phyloP scores from a whole-genome alignment of 2,329 filamentous ascomycete species.

The Pseudogymnoascus sp. region DNA sequence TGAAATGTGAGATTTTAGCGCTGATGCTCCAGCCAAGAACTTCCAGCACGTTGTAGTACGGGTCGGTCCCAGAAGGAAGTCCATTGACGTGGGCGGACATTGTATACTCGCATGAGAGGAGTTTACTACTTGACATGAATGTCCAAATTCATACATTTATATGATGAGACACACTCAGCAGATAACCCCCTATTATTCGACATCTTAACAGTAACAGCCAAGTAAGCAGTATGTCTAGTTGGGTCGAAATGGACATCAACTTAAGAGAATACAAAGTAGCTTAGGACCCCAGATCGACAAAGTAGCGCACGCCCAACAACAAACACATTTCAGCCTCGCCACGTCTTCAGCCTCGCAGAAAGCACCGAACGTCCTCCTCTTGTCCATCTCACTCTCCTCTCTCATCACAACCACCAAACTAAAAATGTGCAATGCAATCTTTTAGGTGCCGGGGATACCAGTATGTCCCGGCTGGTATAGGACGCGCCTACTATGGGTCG shows the following conservation, averaged over 20 bases:
- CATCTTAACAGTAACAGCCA: too few relatives aligned
- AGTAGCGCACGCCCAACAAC: not conserved
- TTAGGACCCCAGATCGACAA: not conserved
- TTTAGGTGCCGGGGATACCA: not conserved
- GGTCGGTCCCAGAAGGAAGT: too few relatives aligned
- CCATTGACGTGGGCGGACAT: too few relatives aligned
- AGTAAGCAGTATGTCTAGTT: too few relatives aligned
- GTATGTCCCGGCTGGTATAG: not conserved
- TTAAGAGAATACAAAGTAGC: too few relatives aligned
- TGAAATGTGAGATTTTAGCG: conserved; percentile 2
- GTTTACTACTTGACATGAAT: too few relatives aligned
- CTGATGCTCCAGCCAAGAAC: not conserved
- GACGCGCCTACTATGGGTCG: not conserved
- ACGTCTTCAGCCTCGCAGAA: not conserved
- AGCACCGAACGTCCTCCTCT: not conserved
- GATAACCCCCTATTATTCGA: too few relatives aligned
- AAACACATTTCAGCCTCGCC: not conserved
- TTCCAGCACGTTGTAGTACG: not conserved
- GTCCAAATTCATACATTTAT: too few relatives aligned
- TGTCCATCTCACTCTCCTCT: not conserved
- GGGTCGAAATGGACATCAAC: too few relatives aligned
- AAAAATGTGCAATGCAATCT: not conserved
- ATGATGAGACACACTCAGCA: too few relatives aligned
- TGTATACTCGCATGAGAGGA: too few relatives aligned
- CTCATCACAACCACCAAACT: not conserved